Evolutionary conservation across 805 yeast genomes (phyloP).

Genomic region (Candida coquimbonensis): DNA sequence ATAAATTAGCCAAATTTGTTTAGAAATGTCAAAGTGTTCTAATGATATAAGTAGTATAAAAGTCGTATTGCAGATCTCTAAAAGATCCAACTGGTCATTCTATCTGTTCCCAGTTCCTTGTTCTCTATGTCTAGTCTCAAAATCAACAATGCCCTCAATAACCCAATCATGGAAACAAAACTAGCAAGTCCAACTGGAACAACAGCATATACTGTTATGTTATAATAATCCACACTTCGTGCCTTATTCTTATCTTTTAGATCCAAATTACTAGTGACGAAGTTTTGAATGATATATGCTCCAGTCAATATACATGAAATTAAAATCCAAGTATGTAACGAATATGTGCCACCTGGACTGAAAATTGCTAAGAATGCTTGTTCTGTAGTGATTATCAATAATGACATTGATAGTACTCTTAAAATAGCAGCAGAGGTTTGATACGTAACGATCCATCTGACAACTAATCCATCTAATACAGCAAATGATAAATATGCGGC

Average conservation of each 20-base stretch:
- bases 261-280: conserved; percentile 72
- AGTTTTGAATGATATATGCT: conserved; percentile 78
- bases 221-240: conserved; percentile 78
- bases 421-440: conserved; percentile 83
- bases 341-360: conserved; percentile 64
- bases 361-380: conserved; percentile 60
- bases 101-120: conserved; percentile 9
- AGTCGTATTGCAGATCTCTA: neutral
- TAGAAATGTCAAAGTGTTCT: no score
- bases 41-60: no score
- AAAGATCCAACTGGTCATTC: neutral
- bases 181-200: conserved; percentile 97
- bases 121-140: conserved; percentile 53
- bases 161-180: conserved; percentile 82
- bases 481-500: conserved; percentile 79
- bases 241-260: conserved; percentile 25
- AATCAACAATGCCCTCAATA: conserved; percentile 68
- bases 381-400: conserved; percentile 64
- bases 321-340: conserved; percentile 85
- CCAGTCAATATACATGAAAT: conserved; percentile 80
- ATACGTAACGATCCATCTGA: conserved; percentile 90
- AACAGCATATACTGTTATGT: conserved; percentile 90
- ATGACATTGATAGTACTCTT: conserved; percentile 76
- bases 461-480: conserved; percentile 82
- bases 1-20: no score